Percentiles rank a stretch among this genome's conserved stretches.
Evolutionary conservation across 148 eudicot species (phyloP).

Genomic region (Rhododendron griersonianum): DNA sequence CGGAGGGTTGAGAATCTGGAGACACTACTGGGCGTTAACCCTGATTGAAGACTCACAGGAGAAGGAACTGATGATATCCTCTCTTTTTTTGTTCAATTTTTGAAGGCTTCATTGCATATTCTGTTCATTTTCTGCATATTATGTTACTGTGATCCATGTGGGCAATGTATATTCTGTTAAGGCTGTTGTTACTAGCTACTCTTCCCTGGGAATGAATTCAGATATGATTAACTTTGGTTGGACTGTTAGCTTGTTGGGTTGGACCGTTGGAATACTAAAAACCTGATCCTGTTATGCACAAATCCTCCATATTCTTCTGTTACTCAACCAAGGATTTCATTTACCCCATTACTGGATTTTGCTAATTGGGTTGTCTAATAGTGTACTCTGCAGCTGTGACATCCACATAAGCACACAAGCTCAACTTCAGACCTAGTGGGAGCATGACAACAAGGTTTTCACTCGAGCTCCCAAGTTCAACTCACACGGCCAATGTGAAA

Average conservation of each 20-base stretch:
- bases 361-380: too few species aligned
- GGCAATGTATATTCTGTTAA: not conserved
- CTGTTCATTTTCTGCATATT: not conserved
- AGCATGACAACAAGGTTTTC: not conserved
- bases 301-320: not conserved
- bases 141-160: not conserved
- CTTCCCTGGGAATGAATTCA: not conserved
- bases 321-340: not conserved
- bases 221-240: not conserved
- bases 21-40: not conserved
- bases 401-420: not conserved
- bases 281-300: not conserved
- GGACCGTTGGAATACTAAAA: not conserved
- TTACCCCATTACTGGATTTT: not conserved
- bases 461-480: not conserved
- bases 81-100: not conserved
- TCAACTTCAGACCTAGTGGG: not conserved
- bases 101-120: not conserved
- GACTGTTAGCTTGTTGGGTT: not conserved
- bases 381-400: not conserved
- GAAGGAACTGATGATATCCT: not conserved
- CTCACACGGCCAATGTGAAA: not conserved
- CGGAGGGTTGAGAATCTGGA: slow-evolving; percentile 6
- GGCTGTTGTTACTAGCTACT: not conserved
- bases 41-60: not conserved